phyloP scores from a whole-genome alignment of 495 filamentous ascomycete genomes.

The Daldinia childiae region DNA sequence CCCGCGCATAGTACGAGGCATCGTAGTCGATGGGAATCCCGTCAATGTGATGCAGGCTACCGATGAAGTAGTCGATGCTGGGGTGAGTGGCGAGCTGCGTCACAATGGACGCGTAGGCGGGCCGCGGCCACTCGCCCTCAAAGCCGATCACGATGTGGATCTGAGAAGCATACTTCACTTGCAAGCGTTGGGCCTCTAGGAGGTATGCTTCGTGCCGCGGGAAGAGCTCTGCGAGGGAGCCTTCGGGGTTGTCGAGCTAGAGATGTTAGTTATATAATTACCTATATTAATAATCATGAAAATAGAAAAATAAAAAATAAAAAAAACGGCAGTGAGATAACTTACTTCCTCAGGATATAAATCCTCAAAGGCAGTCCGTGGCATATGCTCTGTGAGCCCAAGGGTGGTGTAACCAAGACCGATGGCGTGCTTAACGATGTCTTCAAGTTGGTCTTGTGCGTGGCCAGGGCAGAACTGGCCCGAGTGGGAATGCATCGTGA shows the following conservation, averaged over 20 bases:
- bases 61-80: slow-evolving; percentile 85
- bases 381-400: slow-evolving; percentile 97
- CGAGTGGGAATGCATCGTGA: slow-evolving; percentile 98
- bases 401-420: slow-evolving; percentile 78
- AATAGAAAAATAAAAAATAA: no score
- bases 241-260: slow-evolving; percentile 50
- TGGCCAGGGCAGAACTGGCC: slow-evolving; percentile 95
- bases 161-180: slow-evolving; percentile 69
- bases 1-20: slow-evolving; percentile 70
- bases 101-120: slow-evolving; percentile 68
- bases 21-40: slow-evolving; percentile 92
- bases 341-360: slow-evolving; percentile 91
- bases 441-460: slow-evolving; percentile 83
- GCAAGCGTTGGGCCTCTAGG: slow-evolving; percentile 74
- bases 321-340: not conserved
- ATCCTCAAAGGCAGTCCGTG: slow-evolving; percentile 74
- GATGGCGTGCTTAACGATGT: slow-evolving; percentile 84
- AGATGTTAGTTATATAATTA: slow-evolving; percentile 23
- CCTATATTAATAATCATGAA: no score
- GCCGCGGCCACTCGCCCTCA: slow-evolving; percentile 90
- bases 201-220: slow-evolving; percentile 77
- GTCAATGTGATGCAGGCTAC: slow-evolving; percentile 87
- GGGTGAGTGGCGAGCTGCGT: slow-evolving; percentile 65
- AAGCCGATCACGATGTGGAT: slow-evolving; percentile 90
- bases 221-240: slow-evolving; percentile 51